Evolutionary conservation across 83 land plant genomes (phyloP), one percentile per base, ranked within the genome.

Genomic region (Picea abies): DNA sequence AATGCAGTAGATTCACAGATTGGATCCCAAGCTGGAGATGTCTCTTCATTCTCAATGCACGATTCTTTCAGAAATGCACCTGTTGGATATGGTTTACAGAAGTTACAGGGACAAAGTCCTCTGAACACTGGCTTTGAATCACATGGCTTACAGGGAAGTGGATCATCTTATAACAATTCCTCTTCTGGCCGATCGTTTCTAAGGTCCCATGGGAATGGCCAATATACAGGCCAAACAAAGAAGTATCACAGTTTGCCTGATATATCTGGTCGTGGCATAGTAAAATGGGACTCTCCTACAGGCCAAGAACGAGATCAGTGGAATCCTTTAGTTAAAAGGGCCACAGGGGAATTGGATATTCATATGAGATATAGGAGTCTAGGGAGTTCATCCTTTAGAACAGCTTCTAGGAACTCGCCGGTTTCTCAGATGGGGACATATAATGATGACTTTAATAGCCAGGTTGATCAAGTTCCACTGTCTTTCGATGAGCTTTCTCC

Each of bases 401-500:
- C 23, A 29, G 29, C 49, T 26, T 82, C 20, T 84, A 89, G 81
- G 23, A 84, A 78, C 19, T 67, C 67, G 4, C 71, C 58, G 11
- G 83, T 76, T 56, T 81, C 87, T 5, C 84, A 60, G 29, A 6
- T 73, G 22, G 82, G 80, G 10, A 78, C 81, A 11, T 83, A 10
- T 72, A 72, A 72, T 44, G 56, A 72, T 75, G 25, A 56, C 22
- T n/a, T 22, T 49, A 52, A 75, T 75, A 10, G 29, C 78, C 58
- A 91, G 80, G 82, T 62, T 73, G 92, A 82, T n/a, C 66, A 89
- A 49, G 83, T 78, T 79, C 90, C 94, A 41, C 66, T 91, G 60
- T 81, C 91, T 22, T 94, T 92, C 85, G 94, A 94, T 89, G 91
- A 92, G 61, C 89, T 92, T 47, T 89, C 96, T 72, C 93, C 94